phyloP scores from a whole-genome alignment of 345 rosid genomes.

The Cardamine chenopodiifolia region DNA sequence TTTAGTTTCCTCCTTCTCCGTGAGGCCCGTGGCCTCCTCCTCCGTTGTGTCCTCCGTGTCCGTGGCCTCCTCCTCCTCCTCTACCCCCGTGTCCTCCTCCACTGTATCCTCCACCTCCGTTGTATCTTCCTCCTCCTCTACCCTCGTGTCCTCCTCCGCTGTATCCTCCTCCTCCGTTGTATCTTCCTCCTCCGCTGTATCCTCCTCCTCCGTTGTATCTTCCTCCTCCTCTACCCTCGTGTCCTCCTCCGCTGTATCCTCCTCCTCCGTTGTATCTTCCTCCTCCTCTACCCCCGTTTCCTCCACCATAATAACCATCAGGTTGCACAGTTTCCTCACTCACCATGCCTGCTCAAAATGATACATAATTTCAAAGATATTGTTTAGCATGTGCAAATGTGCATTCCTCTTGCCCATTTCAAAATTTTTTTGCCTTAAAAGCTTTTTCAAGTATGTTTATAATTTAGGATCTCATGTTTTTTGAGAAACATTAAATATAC shows the following conservation, averaged over 20 bases:
- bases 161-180: too few species aligned
- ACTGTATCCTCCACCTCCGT: too few species aligned
- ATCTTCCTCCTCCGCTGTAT: too few species aligned
- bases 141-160: not conserved
- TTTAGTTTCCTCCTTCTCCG: not conserved
- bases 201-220: not conserved
- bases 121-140: not conserved
- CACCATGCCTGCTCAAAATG: constrained; percentile 1
- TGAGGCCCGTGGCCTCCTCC: not conserved
- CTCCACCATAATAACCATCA: too few species aligned
- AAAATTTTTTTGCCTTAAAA: not conserved
- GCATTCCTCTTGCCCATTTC: not conserved
- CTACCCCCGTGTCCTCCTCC: too few species aligned
- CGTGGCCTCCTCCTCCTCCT: too few species aligned
- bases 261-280: too few species aligned
- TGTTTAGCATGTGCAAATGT: not conserved
- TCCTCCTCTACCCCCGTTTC: too few species aligned
- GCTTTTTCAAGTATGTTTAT: not conserved
- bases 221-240: not conserved
- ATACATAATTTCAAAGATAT: not conserved
- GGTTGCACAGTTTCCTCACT: not conserved
- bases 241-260: too few species aligned
- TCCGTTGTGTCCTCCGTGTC: not conserved
- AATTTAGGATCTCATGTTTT: too few species aligned
- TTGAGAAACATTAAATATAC: not conserved